Evolutionary conservation across 306 rosid genomes (phyloP).

Genomic region (Cucurbita pepo): DNA sequence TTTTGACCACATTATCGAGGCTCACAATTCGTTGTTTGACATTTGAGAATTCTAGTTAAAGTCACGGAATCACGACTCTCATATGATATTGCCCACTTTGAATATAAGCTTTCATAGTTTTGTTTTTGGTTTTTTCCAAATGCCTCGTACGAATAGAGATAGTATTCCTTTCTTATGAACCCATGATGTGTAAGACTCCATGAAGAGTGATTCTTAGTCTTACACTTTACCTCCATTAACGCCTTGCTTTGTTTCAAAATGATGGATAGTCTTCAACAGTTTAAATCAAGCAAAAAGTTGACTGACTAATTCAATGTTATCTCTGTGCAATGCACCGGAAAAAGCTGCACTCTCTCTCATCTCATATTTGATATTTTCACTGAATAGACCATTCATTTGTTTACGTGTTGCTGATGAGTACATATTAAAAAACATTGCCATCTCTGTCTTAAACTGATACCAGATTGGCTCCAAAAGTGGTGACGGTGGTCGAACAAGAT

Average conservation of each 20-base stretch:
- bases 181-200: too few relatives aligned
- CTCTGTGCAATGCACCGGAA: background rate
- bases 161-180: too few relatives aligned
- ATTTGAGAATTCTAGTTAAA: too few relatives aligned
- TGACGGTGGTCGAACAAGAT: conserved; percentile 96
- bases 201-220: background rate
- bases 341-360: background rate
- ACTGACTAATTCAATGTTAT: background rate
- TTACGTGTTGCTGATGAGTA: background rate
- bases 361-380: background rate
- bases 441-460: conserved; percentile 3
- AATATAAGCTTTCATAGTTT: too few relatives aligned
- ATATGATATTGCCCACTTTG: too few relatives aligned
- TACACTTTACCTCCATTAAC: background rate
- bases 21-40: too few relatives aligned
- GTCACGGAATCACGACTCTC: too few relatives aligned
- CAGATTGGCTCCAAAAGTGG: conserved; percentile 92
- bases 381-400: background rate
- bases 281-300: background rate
- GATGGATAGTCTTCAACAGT: background rate
- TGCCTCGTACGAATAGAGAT: too few relatives aligned
- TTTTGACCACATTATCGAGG: too few relatives aligned
- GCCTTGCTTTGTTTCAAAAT: background rate
- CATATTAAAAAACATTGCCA: background rate
- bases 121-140: too few relatives aligned